Base-by-base conservation (phyloP, 1,284 basidiomycete species). In the Dichomitus squalens region DNA sequence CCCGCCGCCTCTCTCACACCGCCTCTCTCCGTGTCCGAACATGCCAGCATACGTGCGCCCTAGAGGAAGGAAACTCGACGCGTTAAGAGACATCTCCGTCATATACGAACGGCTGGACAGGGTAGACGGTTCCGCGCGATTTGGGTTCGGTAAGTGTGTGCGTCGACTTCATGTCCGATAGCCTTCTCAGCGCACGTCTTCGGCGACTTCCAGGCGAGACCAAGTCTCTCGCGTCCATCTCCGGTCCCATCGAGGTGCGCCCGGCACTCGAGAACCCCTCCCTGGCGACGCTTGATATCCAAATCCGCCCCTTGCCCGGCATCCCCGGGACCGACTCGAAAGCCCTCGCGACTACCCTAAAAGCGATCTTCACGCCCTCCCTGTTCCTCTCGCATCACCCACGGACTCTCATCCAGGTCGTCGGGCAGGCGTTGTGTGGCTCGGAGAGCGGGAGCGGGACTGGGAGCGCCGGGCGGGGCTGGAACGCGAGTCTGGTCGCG, bases 171-270 rank as follows among this genome's bases (percentile, higher is more conserved):
- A 38, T 51, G 35, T 44, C 16, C 9, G 20, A 14, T 40, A 55
- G 36, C 44, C 4, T 4, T n/a, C 18, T 11, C 29, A 44, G 29
- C 44, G 29, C 11, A 14, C n/a, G 9, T 18, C 16, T 33, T 18
- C n/a, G n/a, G 4, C 29, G 14, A 7, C 2, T 47, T 20, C 27
- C 62, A 82, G 81, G 82, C 36, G 69, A 76, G 23, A 80, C 79
- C 5, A 68, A 73, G 48, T 80, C 84, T 1, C 71, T 92, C 25
- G 82, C 86, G 7, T 90, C 89, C 6, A 70, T 90, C 29, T 89
- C 88, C 8, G 90, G 90, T 0, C 90, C 90, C n/a, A 85, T 91
- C 41, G 85, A 91, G 61, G 85, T 87, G 49, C 78, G 88, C 18
- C 75, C 84, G 9, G 79, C 82, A 2, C 71, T 79, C 16, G 90